Base-by-base conservation (phyloP, 148 eudicot genomes). In the Rhododendron ferrugineum region DNA sequence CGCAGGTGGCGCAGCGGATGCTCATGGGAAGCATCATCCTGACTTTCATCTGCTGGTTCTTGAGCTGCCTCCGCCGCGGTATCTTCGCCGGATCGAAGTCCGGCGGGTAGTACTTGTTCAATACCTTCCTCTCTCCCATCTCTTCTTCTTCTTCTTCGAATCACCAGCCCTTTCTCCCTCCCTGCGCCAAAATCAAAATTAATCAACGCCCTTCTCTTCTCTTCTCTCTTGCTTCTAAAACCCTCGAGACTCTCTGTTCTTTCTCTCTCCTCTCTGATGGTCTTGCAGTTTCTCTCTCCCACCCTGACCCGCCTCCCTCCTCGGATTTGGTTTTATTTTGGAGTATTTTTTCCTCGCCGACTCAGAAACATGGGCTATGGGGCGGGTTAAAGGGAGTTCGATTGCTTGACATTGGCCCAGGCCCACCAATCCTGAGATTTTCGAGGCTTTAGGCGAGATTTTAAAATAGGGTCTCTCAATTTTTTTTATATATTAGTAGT, bases 1-100 rank as follows among this genome's bases (percentile, higher is more conserved):
- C 98, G 36, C 98, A 96, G 3, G 98, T 94, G 46, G 77, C 86
- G 78, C 98, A 96, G 0, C 98, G 94, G 54, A 96, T 92, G 79
- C 94, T 92, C 98, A 96, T 96, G 0, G 98, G 98, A 84, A 94
- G 92, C 98, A 96, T 96, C 97, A 93, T 94, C 13, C 99, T 90
- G 2, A 96, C 93, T n/a, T 92, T 93, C 72, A 94, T 94, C 76
- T 94, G 99, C 86, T 93, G 91, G 74, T 96, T 96, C 74, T 96
- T 93, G 0, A 94, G 98, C 84, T 91, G 95, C 73, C 89, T 85
- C 70, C 97, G 83, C 78, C 98, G 84, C 0, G 98, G 98, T 36
- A 96, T 93, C 88, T 94, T 93, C 28, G 96, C 92, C 86, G 98
- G 98, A 90, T 94, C 98, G 85, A 96, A 94, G 72, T 94, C 97